Evolutionary conservation across 768 basidiomycete genomes (phyloP).

Genomic region (Daedaleopsis sinensis): DNA sequence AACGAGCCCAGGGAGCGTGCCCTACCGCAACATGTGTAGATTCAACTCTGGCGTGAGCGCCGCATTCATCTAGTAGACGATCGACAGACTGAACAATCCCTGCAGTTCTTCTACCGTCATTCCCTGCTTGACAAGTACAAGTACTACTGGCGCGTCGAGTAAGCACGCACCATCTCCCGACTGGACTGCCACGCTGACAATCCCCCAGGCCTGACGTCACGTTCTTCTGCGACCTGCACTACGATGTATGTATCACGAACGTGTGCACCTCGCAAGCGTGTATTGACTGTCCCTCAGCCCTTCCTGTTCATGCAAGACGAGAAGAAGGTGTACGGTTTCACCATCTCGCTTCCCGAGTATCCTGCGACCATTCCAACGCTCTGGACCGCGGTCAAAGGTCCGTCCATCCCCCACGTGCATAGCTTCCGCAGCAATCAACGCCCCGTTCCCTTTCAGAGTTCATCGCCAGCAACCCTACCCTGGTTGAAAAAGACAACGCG

Average conservation of each 20-base stretch:
- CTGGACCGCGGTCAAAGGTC: constrained; percentile 72
- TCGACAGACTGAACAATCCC: neutral
- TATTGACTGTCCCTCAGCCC: constrained; percentile 33
- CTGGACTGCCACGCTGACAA: neutral
- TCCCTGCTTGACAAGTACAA: constrained; percentile 40
- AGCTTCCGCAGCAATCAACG: neutral
- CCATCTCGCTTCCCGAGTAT: constrained; percentile 75
- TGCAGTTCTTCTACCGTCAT: constrained; percentile 60
- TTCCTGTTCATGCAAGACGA: constrained; percentile 61
- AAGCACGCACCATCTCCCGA: constrained; percentile 13
- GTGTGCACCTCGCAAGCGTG: too few relatives aligned
- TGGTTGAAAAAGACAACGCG: constrained; percentile 52
- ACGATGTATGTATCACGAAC: constrained; percentile 38
- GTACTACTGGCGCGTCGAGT: constrained; percentile 59
- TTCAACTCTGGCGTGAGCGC: constrained; percentile 84
- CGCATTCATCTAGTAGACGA: neutral
- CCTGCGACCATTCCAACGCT: constrained; percentile 74
- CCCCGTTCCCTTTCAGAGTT: constrained; percentile 42
- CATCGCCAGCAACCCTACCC: constrained; percentile 48
- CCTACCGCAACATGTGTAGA: constrained; percentile 95
- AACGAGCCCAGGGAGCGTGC: constrained; percentile 62
- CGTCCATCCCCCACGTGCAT: constrained; percentile 8
- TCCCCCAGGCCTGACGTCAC: constrained; percentile 51
- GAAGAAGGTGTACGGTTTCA: constrained; percentile 68
- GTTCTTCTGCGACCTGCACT: constrained; percentile 59